Evolutionary conservation across 2,329 filamentous ascomycete genomes (phyloP), one percentile per base, ranked within the genome.

Genomic region (Ophiognomonia clavigignenti-juglandacearum): DNA sequence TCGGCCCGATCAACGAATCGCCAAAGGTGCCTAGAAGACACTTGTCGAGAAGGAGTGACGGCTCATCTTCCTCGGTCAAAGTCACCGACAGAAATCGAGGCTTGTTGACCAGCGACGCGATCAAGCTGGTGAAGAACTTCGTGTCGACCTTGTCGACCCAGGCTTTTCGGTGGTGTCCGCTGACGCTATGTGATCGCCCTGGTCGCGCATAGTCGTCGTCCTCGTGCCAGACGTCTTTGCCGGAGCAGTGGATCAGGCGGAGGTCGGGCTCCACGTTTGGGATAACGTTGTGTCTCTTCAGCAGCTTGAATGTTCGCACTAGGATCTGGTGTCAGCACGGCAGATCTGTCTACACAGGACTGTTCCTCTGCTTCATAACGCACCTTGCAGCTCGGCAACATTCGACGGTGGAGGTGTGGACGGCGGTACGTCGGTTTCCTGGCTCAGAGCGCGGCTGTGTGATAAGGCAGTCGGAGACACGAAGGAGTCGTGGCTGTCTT

Each of bases 181-280:
- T 70, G 16, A 61, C 53, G 35, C 66, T 64, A 29, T 70, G 65
- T 42, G 66, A 65, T 38, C 65, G 48, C 4, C 56, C 48, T 13
- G 59, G 59, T 16, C 62, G 63, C 29, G 54, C 56, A 16, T n/a
- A n/a, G 46, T 71, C 66, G 51, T 66, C 59, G 51, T 63, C 46
- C 24, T 53, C 45, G 39, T 70, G 67, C 3, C 69, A 69, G 6
- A 64, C 62, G 53, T 78, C 73, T 27, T 72, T 69, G 6, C 87
- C 90, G 0, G 88, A 91, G 64, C 90, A 96, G 58, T 91, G 88
- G 1, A 95, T 80, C 13, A 96, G 75, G 43, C 82, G 80, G 14
- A 96, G 75, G 5, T 70, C 73, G 1, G 75, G 72, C 51, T 87
- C 83, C 31, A 93, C 80, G 19, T 77, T 78, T 0, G 92, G 90